A percentile compares a stretch with the other conserved stretches of the same genome.
Conservation (phyloP, 305 asterid genomes). For the Striga hermonthica region DNA sequence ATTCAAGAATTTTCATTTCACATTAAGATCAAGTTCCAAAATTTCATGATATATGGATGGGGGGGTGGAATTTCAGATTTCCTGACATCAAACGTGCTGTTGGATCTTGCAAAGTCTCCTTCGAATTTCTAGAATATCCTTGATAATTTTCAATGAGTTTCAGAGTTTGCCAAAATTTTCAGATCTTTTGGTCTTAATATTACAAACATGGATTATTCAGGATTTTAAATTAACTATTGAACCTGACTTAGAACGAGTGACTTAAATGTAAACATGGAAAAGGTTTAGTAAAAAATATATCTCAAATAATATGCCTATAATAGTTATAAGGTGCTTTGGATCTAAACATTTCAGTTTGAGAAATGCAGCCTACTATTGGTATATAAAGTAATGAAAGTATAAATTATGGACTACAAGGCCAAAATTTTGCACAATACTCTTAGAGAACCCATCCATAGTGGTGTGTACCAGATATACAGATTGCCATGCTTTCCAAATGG, state of each 20-base stretch:
- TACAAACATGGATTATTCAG: neutral
- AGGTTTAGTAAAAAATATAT: neutral
- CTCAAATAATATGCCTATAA: neutral
- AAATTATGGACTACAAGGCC: too few species aligned
- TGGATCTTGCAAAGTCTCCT: neutral
- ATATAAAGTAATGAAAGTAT: neutral
- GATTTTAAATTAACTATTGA: neutral
- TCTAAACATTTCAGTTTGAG: neutral
- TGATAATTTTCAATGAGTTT: neutral
- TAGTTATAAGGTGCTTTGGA: neutral
- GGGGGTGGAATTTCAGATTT: neutral
- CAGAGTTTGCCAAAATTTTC: neutral
- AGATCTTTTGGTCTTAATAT: neutral
- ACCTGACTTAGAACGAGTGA: neutral
- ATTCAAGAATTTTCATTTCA: neutral
- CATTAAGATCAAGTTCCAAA: neutral
- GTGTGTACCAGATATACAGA: neutral
- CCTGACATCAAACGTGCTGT: neutral
- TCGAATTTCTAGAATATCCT: neutral
- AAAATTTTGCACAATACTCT: too few species aligned
- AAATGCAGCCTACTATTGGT: neutral
- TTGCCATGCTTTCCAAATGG: neutral
- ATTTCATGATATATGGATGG: neutral
- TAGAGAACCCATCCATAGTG: neutral
- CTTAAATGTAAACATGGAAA: neutral